Conservation (phyloP, 2,329 filamentous ascomycete genomes). For the Emergomyces africanus region DNA sequence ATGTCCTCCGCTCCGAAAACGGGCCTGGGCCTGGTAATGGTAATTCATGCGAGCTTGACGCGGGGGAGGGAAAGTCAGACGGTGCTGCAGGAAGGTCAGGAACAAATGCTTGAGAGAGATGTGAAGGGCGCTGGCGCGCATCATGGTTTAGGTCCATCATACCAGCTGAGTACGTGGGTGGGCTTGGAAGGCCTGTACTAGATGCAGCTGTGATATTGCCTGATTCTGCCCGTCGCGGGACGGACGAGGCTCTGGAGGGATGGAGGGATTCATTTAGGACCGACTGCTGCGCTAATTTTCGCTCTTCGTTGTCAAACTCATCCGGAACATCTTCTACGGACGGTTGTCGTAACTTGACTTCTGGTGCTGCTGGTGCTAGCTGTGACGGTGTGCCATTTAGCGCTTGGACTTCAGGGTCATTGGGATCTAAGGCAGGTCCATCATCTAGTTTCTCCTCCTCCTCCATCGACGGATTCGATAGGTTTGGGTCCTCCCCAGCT, state of each 20-base stretch:
- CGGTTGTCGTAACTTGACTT: slow-evolving; percentile 34
- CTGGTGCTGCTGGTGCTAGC: slow-evolving; percentile 21
- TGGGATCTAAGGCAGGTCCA: slow-evolving; percentile 42
- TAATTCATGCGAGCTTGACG: slow-evolving; percentile 6
- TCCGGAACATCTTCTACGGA: slow-evolving; percentile 50
- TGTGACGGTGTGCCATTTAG: slow-evolving; percentile 33
- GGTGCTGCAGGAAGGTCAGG: slow-evolving; percentile 29
- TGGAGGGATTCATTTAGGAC: slow-evolving; percentile 39
- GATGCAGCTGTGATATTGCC: slow-evolving; percentile 13
- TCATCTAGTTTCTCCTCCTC: slow-evolving; percentile 43
- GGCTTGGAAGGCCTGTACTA: slow-evolving; percentile 11
- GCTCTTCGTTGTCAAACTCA: slow-evolving; percentile 38
- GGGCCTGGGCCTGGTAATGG: slow-evolving; percentile 11
- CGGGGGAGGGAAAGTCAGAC: slow-evolving; percentile 20
- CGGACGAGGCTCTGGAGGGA: slow-evolving; percentile 33
- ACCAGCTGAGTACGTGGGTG: slow-evolving; percentile 7
- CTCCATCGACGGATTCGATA: slow-evolving; percentile 54
- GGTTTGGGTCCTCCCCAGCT: slow-evolving; percentile 83
- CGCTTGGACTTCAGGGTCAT: slow-evolving; percentile 52
- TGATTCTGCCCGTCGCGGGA: slow-evolving; percentile 8
- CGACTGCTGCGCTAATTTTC: slow-evolving; percentile 34
- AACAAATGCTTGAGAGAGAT: slow-evolving; percentile 15
- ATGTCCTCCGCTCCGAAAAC: slow-evolving; percentile 6
- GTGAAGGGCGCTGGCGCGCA: slow-evolving; percentile 16
- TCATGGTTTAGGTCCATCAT: slow-evolving; percentile 10